phyloP scores from a whole-genome alignment of 164 flowering plant species.

The Amborella trichopoda region DNA sequence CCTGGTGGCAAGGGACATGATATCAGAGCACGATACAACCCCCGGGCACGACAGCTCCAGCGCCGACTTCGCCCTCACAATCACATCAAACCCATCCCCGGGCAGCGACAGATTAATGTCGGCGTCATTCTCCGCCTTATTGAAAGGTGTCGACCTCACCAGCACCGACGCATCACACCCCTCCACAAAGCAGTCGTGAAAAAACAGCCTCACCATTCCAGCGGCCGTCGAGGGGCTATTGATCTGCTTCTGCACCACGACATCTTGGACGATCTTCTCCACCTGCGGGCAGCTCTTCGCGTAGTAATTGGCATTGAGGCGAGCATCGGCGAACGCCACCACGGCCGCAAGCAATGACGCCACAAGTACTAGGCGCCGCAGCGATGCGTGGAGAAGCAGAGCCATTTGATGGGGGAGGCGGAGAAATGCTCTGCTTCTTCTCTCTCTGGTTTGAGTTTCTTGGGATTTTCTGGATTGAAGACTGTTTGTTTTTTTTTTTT shows the following conservation, averaged over 20 bases:
- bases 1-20: constrained; percentile 46
- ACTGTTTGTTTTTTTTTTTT: too few species aligned
- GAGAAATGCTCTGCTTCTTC: too few species aligned
- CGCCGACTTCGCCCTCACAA: constrained; percentile 41
- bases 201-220: constrained; percentile 43
- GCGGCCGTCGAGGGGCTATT: constrained; percentile 54
- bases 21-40: constrained; percentile 64
- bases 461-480: too few species aligned
- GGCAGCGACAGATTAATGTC: constrained; percentile 65
- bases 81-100: constrained; percentile 62
- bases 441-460: too few species aligned
- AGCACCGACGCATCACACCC: constrained; percentile 65
- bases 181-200: constrained; percentile 52
- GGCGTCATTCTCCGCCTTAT: constrained; percentile 58
- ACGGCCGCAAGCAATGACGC: too few species aligned
- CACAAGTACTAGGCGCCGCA: too few species aligned
- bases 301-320: constrained; percentile 36
- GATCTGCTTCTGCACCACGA: constrained; percentile 37
- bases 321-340: too few species aligned
- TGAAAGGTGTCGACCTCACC: constrained; percentile 37
- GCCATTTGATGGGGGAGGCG: too few species aligned
- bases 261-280: constrained; percentile 22
- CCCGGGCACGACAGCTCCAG: constrained; percentile 64
- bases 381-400: too few species aligned
- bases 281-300: constrained; percentile 30